These are phyloP conservation scores for Tricholoma sp. DNA, from an alignment of 768 basidiomycete species.

Conservation along the genomic window DNA sequence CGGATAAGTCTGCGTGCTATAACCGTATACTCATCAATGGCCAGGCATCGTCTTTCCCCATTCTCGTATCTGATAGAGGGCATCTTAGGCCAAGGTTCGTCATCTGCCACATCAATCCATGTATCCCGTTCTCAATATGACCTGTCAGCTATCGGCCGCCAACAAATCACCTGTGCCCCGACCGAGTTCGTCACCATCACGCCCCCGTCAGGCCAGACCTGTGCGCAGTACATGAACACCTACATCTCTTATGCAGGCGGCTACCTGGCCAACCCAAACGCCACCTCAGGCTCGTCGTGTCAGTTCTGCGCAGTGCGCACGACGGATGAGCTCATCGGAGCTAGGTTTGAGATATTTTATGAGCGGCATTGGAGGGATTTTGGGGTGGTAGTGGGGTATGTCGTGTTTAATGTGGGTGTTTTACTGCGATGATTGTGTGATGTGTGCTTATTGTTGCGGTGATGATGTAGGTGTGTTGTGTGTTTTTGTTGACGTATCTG, in stretches of 20 bases:
- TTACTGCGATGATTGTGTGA: conserved; percentile 42
- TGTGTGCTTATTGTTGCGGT: conserved; percentile 44
- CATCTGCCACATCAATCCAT: conserved; percentile 18
- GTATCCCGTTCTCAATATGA: conserved; percentile 23
- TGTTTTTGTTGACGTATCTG: conserved; percentile 49
- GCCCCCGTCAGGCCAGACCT: conserved; percentile 54
- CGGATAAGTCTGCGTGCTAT: neutral
- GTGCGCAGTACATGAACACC: conserved; percentile 42
- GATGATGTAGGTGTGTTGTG: conserved; percentile 31
- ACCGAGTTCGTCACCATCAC: conserved; percentile 58
- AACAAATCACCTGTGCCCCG: conserved; percentile 47
- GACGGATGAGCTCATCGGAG: conserved; percentile 53
- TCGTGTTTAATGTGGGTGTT: conserved; percentile 42
- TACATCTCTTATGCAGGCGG: conserved; percentile 52
- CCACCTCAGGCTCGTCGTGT: conserved; percentile 48
- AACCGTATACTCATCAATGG: neutral
- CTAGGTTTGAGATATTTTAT: conserved; percentile 54
- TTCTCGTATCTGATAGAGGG: conserved; percentile 50
- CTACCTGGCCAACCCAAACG: conserved; percentile 50
- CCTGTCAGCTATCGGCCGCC: conserved; percentile 42
- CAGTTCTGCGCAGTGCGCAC: conserved; percentile 53
- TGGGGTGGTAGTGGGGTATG: conserved; percentile 46
- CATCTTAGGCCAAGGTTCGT: conserved; percentile 41
- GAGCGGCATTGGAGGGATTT: conserved; percentile 48
- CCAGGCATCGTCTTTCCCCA: conserved; percentile 34